These are phyloP conservation scores for Kalanchoe fedtschenkoi DNA, from an alignment of 164 flowering plant species.

Conservation along the genomic window DNA sequence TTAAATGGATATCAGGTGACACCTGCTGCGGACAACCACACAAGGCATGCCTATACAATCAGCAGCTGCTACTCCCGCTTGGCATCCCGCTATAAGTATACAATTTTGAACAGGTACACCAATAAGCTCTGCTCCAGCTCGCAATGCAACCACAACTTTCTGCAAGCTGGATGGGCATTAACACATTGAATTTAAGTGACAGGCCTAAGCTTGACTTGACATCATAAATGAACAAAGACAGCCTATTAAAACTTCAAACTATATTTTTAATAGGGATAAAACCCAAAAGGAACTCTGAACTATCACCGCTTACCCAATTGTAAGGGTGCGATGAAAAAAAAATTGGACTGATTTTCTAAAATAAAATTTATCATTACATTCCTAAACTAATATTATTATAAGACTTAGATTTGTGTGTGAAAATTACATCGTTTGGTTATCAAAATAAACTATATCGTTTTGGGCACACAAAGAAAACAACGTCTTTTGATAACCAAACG, in stretches of 20 bases:
- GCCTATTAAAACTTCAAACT: not conserved
- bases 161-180: slow-evolving; percentile 35
- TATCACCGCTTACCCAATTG: no score
- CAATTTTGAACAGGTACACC: slow-evolving; percentile 50
- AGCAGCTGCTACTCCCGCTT: slow-evolving; percentile 65
- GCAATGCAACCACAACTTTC: slow-evolving; percentile 58
- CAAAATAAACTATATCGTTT: no score
- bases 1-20: not conserved
- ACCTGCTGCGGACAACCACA: slow-evolving; percentile 75
- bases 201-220: not conserved
- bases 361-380: no score
- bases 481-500: no score
- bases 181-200: not conserved
- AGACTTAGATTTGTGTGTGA: no score
- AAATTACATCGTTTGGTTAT: no score
- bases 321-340: no score
- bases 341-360: no score
- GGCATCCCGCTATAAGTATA: slow-evolving; percentile 78
- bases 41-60: slow-evolving; percentile 71
- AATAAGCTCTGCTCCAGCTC: slow-evolving; percentile 79
- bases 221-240: not conserved
- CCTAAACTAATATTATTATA: no score
- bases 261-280: no score
- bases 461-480: no score
- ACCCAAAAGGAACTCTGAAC: no score